Percentiles rank a stretch among this genome's conserved stretches.
Conservation (phyloP, 164 flowering plant species). For the Magnolia officinalis region DNA sequence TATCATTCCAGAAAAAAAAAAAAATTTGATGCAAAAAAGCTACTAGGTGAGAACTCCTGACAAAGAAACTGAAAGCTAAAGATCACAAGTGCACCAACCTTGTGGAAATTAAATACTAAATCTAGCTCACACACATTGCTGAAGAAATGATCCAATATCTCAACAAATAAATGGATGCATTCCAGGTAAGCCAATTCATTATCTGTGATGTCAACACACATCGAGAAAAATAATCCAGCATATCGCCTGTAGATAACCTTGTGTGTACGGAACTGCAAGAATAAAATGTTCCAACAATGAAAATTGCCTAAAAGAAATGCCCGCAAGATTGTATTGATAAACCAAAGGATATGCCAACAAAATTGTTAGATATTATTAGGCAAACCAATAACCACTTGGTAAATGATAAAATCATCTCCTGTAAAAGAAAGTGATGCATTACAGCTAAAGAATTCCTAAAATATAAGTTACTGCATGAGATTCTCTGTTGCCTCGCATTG, state of each 20-base stretch:
- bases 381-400: background rate
- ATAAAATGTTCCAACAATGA: background rate
- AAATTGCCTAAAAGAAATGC: background rate
- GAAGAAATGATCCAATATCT: constrained; percentile 98
- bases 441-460: background rate
- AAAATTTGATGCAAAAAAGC: background rate
- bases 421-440: background rate
- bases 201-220: constrained; percentile 97
- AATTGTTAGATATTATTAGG: background rate
- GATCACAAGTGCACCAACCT: constrained; percentile 45
- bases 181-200: constrained; percentile 96
- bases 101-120: constrained; percentile 97
- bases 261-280: constrained; percentile 90
- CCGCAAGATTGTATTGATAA: background rate
- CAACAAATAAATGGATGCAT: constrained; percentile 95
- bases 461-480: background rate
- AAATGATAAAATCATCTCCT: background rate
- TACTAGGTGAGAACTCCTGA: background rate
- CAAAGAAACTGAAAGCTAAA: background rate
- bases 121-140: constrained; percentile 99
- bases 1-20: background rate
- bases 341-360: background rate
- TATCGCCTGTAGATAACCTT: constrained; percentile 95
- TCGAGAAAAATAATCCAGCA: constrained; percentile 94
- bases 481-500: too few relatives aligned